Evolutionary conservation across 73 alveolate genomes (phyloP).

Genomic region (Symbiodinium pilosum): DNA sequence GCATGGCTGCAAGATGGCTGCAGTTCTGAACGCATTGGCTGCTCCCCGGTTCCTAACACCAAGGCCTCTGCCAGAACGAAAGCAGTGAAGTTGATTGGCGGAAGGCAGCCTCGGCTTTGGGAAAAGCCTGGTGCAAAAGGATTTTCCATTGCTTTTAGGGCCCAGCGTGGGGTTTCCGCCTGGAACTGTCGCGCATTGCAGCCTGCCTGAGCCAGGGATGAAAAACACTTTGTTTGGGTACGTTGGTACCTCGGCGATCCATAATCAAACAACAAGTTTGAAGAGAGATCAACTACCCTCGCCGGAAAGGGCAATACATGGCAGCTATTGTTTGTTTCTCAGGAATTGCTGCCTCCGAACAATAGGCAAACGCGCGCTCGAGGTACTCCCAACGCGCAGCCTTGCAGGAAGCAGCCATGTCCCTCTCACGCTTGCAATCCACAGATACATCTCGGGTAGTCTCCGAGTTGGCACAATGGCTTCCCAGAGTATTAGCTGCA

Average conservation of each 20-base stretch:
- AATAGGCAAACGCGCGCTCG: not conserved
- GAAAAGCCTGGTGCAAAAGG: no score
- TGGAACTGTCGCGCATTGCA: not conserved
- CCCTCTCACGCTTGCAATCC: no score
- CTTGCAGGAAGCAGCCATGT: no score
- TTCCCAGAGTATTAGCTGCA: no score
- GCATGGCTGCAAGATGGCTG: not conserved
- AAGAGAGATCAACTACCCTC: not conserved
- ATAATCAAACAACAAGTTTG: no score
- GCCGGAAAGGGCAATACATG: not conserved
- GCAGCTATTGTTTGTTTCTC: not conserved
- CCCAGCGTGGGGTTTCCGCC: not conserved
- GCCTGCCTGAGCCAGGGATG: not conserved
- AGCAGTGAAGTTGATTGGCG: not conserved
- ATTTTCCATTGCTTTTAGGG: not conserved
- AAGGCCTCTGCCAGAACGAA: not conserved
- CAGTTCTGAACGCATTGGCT: not conserved
- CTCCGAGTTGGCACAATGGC: no score
- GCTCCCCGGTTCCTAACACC: not conserved
- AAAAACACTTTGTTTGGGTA: no score
- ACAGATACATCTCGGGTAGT: no score
- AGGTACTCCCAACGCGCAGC: not conserved
- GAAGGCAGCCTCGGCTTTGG: not conserved
- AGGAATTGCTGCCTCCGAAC: no score
- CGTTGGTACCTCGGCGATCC: no score